Base-by-base conservation (phyloP, 768 basidiomycete species). In the Russula dissimulans region DNA sequence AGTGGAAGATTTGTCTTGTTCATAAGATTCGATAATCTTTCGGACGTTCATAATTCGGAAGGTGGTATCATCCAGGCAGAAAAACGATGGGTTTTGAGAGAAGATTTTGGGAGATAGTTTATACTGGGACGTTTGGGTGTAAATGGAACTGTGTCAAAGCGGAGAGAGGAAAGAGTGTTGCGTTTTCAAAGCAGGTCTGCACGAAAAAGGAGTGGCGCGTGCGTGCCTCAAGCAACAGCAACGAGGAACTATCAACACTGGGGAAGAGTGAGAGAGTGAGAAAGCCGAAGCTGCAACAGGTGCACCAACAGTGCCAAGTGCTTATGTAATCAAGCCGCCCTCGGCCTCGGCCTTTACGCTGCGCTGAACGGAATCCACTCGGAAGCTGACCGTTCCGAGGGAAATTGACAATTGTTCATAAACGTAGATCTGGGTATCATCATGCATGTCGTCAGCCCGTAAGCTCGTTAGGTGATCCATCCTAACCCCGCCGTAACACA, bases 11-110 rank as follows among this genome's bases (percentile, higher is more conserved):
- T 9, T 41, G 15, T 53, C 61, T 38, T 54, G 50, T 45, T 62
- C 61, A 32, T 53, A 62, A 43, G 61, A 62, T 38, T 62, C 32
- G 17, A 62, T 42, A 7, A 57, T 29, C 31, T 54, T 62, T 43
- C 61, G 45, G 29, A 62, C 61, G 45, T 57, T 62, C 61, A 62
- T 61, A 14, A 31, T 17, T 14, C 32, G 32, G 31, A 41, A 26
- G 36, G n/a, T 59, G 48, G 59, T 50, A 56, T 45, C 49, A 51
- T 60, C 22, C 49, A 41, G n/a, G 39, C 3, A 39, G 31, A 43
- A 46, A 56, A 45, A 34, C 11, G 29, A 31, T 22, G 34, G 15
- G 14, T n/a, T 41, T 31, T 34, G 41, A 36, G 14, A 45, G 22
- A 42, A 26, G 38, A 51, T 22, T 4, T n/a, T 38, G n/a, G 31